Percentiles rank a stretch among this genome's conserved stretches.
These are phyloP conservation scores for Hordeum marinum DNA, from an alignment of 176 grass and related monocot genomes.

Conservation along the genomic window DNA sequence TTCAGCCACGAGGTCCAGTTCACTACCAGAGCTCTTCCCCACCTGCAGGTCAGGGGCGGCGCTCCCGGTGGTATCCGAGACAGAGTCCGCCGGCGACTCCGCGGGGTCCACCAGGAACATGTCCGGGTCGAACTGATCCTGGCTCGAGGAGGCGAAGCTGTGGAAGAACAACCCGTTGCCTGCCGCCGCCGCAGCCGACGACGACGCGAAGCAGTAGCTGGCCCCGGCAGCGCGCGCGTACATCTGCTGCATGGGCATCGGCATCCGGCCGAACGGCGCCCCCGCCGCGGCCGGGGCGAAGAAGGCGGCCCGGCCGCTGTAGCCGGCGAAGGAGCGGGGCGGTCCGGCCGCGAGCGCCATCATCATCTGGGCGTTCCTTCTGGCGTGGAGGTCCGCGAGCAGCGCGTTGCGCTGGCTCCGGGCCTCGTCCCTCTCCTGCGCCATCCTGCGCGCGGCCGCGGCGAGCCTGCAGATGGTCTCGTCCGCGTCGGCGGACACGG, in stretches of 20 bases:
- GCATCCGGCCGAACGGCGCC: background rate
- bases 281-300: background rate
- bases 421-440: constrained; percentile 27
- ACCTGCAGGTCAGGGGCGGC: background rate
- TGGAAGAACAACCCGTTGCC: background rate
- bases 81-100: background rate
- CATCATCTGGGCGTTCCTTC: constrained; percentile 31
- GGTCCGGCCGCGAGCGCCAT: background rate
- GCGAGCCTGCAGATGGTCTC: constrained; percentile 17
- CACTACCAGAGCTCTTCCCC: background rate
- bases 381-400: constrained; percentile 7
- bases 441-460: background rate
- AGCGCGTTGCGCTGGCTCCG: constrained; percentile 9
- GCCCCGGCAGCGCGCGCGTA: background rate
- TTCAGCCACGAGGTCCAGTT: background rate
- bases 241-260: background rate
- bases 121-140: constrained; percentile 29
- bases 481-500: constrained; percentile 28
- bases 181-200: background rate
- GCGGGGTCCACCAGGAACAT: constrained; percentile 24
- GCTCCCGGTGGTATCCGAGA: background rate
- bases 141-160: background rate
- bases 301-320: background rate
- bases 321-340: background rate
- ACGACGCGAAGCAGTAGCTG: background rate